Evolutionary conservation across 2,329 filamentous ascomycete species (phyloP), one percentile per base, ranked within the genome.

Genomic region (Monosporascus ibericus): DNA sequence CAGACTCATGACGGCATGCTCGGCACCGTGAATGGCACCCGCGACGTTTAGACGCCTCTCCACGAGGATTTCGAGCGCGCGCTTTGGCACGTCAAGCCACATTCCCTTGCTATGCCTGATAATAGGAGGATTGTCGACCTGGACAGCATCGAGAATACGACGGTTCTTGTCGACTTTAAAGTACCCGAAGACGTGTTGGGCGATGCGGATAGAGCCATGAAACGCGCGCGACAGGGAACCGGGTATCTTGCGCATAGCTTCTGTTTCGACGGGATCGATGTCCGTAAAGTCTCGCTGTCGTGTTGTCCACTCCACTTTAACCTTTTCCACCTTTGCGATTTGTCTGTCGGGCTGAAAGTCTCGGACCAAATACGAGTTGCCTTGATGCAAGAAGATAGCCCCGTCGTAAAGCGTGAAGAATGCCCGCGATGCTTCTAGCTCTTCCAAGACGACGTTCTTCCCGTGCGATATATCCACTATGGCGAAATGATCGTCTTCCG

Each of bases 371-470:
- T 96, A 99, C 1, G 87, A 92, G 57, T 85, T 84, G n/a, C 94
- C 94, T 71, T 99, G 94, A 63, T 99, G 94, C 5, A 99, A 77
- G 72, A 95, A 99, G 56, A 99, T 96, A 44, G 90, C 94, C 14
- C 94, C 94, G 68, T 97, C 92, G 69, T 99, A 99, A 54, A 99
- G 81, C 1, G 91, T 96, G 70, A 96, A 97, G 60, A 90, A 92
- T 1, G 92, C 92, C n/a, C 94, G 84, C 2, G 88, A 94, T 1
- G 91, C 90, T 70, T 97, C 94, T n/a, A 99, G 80, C 70, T 97
- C 92, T 74, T 99, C 94, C 1, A 99, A 79, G 0, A 99, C 88
- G 0, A 85, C 75, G 65, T 97, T 97, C 51, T 83, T 82, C 25
- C 85, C 85, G 59, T 94, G 82, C 0, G 90, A 94, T 15, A 87